Evolutionary conservation across 2,329 filamentous ascomycete genomes (phyloP), one percentile per base, ranked within the genome.

Genomic region (Onygenales sp.): DNA sequence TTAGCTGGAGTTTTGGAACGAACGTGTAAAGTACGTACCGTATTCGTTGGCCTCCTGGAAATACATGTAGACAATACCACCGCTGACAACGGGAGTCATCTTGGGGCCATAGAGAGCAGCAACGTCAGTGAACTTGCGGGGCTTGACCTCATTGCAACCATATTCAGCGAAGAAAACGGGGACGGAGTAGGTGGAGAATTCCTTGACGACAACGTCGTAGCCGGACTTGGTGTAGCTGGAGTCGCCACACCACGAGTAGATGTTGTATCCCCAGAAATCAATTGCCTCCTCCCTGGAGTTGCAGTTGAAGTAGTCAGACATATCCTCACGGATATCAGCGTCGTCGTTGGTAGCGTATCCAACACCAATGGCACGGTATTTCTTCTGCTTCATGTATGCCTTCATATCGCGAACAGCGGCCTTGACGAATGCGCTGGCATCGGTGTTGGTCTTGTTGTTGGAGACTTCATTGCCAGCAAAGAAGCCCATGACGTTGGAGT

Each of bases 241-340:
- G 62, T 91, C 72, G 62, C 92, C 93, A 70, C 93, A 98, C 93
- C 93, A 98, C 51, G 91, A 95, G 81, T 98, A 98, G 75, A 97
- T 95, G 80, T 98, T 98, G 85, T 97, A 97, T 55, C 93, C 93
- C 88, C 91, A 98, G 79, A 94, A 97, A 74, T 98, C 93, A 60
- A 97, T 95, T 57, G 86, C 71, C 66, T 74, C 72, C 7, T 77
- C 74, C 36, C 77, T 68, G 57, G 82, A 71, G 56, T 66, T 60
- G 68, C 93, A 98, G 79, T 95, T 91, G 77, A 98, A 96, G 81
- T 95, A 98, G 68, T 89, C 76, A 61, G 89, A 88, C 66, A 97
- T 83, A 64, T 89, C 78, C 60, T 78, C 78, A 70, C 93, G 88
- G 63, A 95, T 94, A 21, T 82, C 79, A 42, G 83, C 80, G 71